These are phyloP conservation scores for Phytomonas sp. DNA, from an alignment of 208 protist species.

Conservation along the genomic window DNA sequence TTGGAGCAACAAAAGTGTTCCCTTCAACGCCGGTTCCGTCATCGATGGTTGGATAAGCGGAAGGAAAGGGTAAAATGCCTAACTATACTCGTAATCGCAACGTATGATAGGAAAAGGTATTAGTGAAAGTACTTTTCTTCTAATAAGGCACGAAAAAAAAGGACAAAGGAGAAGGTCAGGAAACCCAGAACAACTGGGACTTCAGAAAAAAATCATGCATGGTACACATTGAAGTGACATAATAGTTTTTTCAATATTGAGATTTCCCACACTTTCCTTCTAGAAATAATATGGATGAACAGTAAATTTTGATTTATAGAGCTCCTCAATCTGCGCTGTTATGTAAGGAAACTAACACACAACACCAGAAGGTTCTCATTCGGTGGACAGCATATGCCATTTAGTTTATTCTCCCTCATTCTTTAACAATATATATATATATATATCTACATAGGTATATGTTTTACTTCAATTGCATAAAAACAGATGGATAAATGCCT, in stretches of 20 bases:
- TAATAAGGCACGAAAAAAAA: constrained; percentile 5
- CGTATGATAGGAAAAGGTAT: constrained; percentile 6
- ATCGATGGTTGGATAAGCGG: constrained; percentile 15
- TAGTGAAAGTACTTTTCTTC: not conserved
- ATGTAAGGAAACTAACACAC: not conserved
- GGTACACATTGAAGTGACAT: not conserved
- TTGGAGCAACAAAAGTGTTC: constrained; percentile 92
- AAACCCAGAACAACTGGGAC: not conserved
- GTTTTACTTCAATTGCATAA: not conserved
- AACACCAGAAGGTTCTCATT: not conserved
- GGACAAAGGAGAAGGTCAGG: constrained; percentile 8
- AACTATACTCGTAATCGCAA: constrained; percentile 1
- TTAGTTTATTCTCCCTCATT: not conserved
- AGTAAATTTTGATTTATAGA: not conserved
- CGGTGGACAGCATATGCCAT: not conserved
- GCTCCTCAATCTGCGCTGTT: not conserved
- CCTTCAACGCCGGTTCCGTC: constrained; percentile 72
- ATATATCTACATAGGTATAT: too few relatives aligned
- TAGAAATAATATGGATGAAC: not conserved
- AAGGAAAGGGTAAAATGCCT: constrained; percentile 14
- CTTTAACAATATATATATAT: not conserved
- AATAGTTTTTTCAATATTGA: not conserved
- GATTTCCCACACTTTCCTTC: not conserved
- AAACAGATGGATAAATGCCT: not conserved
- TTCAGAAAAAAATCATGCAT: not conserved